Percentiles rank a stretch among this genome's conserved stretches.
Evolutionary conservation across 257 asterid genomes (phyloP).

Genomic region (Nicotiana tabacum): DNA sequence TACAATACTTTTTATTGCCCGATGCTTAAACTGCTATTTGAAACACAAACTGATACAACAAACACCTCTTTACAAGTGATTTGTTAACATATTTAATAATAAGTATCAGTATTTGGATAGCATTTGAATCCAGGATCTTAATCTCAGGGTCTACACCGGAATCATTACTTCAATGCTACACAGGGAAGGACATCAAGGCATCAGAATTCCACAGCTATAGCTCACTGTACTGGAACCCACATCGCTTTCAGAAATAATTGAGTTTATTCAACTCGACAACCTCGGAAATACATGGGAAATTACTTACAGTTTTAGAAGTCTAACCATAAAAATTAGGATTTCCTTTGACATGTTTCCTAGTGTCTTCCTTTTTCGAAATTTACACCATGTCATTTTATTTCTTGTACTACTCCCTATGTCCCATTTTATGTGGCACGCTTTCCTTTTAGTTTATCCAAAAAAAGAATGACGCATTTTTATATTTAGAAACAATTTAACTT

Average conservation of each 20-base stretch:
- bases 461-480: background rate
- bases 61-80: background rate
- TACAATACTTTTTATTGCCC: background rate
- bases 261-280: background rate
- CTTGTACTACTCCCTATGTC: background rate
- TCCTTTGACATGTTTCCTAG: background rate
- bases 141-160: background rate
- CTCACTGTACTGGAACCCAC: background rate
- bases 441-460: background rate
- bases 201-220: background rate
- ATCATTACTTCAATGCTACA: background rate
- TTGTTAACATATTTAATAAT: background rate
- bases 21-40: background rate
- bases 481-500: background rate
- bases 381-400: background rate
- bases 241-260: background rate
- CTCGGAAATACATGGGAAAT: background rate
- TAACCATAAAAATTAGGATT: background rate
- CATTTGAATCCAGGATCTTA: background rate
- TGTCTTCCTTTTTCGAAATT: background rate
- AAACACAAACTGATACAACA: background rate
- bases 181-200: background rate
- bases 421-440: background rate
- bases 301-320: background rate
- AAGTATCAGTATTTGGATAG: background rate